Conservation (phyloP, 495 filamentous ascomycete species). For the Aspergillus steynii region DNA sequence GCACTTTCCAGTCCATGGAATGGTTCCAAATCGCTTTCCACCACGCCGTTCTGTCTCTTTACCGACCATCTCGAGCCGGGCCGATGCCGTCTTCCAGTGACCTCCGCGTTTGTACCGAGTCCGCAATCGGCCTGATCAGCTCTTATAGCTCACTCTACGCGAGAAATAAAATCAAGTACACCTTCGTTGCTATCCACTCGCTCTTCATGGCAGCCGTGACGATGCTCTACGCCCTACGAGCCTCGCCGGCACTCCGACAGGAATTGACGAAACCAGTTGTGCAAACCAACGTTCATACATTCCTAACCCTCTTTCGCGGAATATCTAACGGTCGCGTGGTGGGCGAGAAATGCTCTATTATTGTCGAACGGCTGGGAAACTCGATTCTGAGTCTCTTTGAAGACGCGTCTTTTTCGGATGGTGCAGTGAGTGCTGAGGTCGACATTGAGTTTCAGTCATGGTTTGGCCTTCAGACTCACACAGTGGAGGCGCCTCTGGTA, state of each 20-base stretch:
- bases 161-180: slow-evolving; percentile 13
- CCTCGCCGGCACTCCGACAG: slow-evolving; percentile 10
- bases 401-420: neutral
- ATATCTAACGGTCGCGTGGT: slow-evolving; percentile 14
- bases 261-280: slow-evolving; percentile 13
- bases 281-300: slow-evolving; percentile 13
- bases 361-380: slow-evolving; percentile 2
- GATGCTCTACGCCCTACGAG: slow-evolving; percentile 16
- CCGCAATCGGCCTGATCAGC: slow-evolving; percentile 15
- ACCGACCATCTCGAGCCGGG: slow-evolving; percentile 10
- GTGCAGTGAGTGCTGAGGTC: neutral
- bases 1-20: slow-evolving; percentile 12
- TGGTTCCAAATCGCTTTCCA: slow-evolving; percentile 18
- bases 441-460: slow-evolving; percentile 12
- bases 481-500: no score
- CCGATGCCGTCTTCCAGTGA: slow-evolving; percentile 11
- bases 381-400: slow-evolving; percentile 9
- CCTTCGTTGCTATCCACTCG: slow-evolving; percentile 14
- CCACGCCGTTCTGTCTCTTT: slow-evolving; percentile 12
- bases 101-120: slow-evolving; percentile 12
- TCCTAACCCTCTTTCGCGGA: slow-evolving; percentile 15
- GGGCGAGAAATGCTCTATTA: slow-evolving; percentile 11
- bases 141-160: slow-evolving; percentile 16
- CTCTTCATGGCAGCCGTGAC: slow-evolving; percentile 13
- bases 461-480: slow-evolving; percentile 11